A percentile compares a stretch with the other conserved stretches of the same genome.
Conservation (phyloP, 2,329 filamentous ascomycete genomes). For the Pseudogymnoascus sp. region DNA sequence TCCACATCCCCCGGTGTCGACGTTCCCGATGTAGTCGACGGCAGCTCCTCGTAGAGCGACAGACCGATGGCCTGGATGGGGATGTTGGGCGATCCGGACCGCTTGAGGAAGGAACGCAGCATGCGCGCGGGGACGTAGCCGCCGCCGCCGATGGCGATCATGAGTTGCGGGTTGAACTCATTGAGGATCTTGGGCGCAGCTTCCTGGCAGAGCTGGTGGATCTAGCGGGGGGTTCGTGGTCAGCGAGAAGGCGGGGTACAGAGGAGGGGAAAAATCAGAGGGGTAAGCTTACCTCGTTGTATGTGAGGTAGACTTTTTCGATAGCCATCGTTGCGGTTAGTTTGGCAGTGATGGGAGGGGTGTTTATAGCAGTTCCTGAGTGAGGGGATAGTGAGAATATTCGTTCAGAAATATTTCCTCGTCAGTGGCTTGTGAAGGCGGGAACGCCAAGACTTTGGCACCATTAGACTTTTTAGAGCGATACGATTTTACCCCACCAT, state of each 20-base stretch:
- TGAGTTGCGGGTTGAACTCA: conserved; percentile 85
- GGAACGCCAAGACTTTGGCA: conserved; percentile 2
- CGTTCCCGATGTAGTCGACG: conserved; percentile 35
- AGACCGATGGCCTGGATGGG: conserved; percentile 98
- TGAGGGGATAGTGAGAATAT: background rate
- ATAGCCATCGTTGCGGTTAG: conserved; percentile 50
- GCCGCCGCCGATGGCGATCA: conserved; percentile 96
- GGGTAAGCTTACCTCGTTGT: conserved; percentile 65
- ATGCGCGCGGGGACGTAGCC: conserved; percentile 97
- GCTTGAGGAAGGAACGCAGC: conserved; percentile 93
- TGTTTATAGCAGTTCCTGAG: background rate
- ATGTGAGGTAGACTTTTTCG: conserved; percentile 82
- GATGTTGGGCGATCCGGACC: conserved; percentile 80
- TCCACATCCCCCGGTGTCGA: conserved; percentile 46
- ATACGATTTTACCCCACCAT: background rate
- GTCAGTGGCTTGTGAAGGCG: conserved; percentile 1
- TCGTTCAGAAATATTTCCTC: conserved; percentile 5
- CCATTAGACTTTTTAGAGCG: background rate
- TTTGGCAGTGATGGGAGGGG: background rate
- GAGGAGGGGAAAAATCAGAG: conserved; percentile 10
- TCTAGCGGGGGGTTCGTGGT: conserved; percentile 42
- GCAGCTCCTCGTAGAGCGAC: conserved; percentile 85
- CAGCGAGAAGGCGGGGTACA: conserved; percentile 8
- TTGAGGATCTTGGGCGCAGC: conserved; percentile 73
- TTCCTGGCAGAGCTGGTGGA: conserved; percentile 94